Evolutionary conservation across 2,329 filamentous ascomycete species (phyloP).

Genomic region (Taxawa tesnikishii): DNA sequence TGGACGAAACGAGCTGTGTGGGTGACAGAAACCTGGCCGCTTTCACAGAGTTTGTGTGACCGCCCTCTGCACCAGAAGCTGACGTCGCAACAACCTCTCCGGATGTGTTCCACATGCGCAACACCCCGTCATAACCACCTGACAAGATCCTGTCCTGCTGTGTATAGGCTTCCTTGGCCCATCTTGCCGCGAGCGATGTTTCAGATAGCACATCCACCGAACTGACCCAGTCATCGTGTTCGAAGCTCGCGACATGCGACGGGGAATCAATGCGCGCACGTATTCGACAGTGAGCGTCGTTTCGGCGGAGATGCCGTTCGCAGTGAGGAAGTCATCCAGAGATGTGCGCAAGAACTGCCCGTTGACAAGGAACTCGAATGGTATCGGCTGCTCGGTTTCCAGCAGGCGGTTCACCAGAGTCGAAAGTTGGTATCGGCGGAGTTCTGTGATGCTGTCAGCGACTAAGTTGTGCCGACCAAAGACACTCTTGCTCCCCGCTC

Average conservation of each 20-base stretch:
- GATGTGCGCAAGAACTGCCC: conserved; percentile 82
- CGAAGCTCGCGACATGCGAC: conserved; percentile 77
- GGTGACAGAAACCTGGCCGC: conserved; percentile 72
- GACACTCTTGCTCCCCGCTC: conserved; percentile 1
- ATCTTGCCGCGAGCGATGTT: conserved; percentile 48
- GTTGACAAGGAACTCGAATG: conserved; percentile 92
- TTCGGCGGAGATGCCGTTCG: conserved; percentile 80
- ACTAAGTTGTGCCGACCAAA: no score
- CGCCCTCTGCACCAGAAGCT: conserved; percentile 50
- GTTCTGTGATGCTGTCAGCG: conserved; percentile 21
- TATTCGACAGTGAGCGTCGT: conserved; percentile 83
- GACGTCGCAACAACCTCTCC: conserved; percentile 76
- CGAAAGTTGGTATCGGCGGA: conserved; percentile 48
- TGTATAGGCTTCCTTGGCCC: conserved; percentile 35
- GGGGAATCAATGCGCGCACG: conserved; percentile 86
- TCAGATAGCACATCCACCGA: conserved; percentile 68
- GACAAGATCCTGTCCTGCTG: conserved; percentile 69
- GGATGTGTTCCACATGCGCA: conserved; percentile 82
- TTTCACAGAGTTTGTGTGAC: conserved; percentile 67
- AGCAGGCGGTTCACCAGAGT: conserved; percentile 52
- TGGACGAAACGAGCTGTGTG: conserved; percentile 67
- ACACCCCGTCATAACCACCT: conserved; percentile 81
- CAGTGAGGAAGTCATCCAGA: conserved; percentile 78
- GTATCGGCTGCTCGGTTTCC: conserved; percentile 49
- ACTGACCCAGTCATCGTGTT: conserved; percentile 97